These are phyloP conservation scores for Phycomyces blakesleeanus DNA, from an alignment of 192 early-diverging fungal species.

Conservation along the genomic window DNA sequence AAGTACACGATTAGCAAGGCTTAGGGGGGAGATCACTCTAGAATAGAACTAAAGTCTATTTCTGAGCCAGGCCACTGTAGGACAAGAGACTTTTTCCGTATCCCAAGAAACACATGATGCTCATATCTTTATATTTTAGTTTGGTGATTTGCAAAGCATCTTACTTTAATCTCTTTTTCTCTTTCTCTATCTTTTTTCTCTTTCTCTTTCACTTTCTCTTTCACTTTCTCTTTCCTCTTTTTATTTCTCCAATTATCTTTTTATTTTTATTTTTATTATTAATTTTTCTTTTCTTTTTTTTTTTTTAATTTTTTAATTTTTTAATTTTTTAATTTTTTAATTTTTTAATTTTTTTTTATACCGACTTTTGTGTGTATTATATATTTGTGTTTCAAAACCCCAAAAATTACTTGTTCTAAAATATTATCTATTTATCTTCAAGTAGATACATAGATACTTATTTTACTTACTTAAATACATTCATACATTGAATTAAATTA, in stretches of 20 bases:
- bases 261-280: too few species aligned
- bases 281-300: constrained; percentile 6
- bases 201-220: not conserved
- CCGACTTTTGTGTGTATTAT: not conserved
- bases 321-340: not conserved
- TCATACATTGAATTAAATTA: too few species aligned
- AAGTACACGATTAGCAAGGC: too few species aligned
- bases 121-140: not conserved
- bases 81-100: not conserved
- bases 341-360: not conserved
- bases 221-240: not conserved
- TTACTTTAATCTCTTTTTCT: constrained; percentile 11
- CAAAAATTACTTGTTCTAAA: too few species aligned
- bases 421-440: too few species aligned
- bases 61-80: not conserved
- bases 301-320: not conserved
- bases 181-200: constrained; percentile 2
- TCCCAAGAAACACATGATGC: constrained; percentile 3
- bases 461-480: too few species aligned
- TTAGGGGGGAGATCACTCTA: too few species aligned
- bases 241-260: not conserved
- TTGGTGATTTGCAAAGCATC: not conserved
- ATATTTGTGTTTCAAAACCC: not conserved
- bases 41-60: not conserved
- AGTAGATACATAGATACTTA: too few species aligned